These are phyloP conservation scores for Mycena crocata DNA, from an alignment of 768 basidiomycete genomes.

Conservation along the genomic window DNA sequence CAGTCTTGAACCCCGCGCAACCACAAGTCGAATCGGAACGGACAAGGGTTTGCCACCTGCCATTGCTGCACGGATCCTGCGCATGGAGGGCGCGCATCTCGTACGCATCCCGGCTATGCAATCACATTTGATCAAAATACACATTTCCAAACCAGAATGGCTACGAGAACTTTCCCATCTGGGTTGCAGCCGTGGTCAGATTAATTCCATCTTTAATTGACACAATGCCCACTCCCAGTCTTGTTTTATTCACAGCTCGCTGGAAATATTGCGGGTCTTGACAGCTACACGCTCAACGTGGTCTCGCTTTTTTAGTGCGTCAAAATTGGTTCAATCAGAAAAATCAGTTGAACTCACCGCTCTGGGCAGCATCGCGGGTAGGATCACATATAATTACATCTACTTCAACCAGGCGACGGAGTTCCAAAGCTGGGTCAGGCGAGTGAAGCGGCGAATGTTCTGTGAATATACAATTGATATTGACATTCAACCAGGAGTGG, in stretches of 20 bases:
- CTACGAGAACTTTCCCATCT: slow-evolving; percentile 32
- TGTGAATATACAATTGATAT: not conserved
- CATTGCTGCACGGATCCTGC: slow-evolving; percentile 28
- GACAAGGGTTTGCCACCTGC: slow-evolving; percentile 17
- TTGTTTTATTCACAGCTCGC: slow-evolving; percentile 14
- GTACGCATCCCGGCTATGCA: slow-evolving; percentile 4
- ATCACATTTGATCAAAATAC: not conserved
- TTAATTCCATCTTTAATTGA: not conserved
- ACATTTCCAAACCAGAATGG: slow-evolving; percentile 23
- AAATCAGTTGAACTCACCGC: not conserved
- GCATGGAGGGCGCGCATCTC: slow-evolving; percentile 33
- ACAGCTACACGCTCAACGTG: slow-evolving; percentile 27
- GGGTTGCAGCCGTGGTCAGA: slow-evolving; percentile 31
- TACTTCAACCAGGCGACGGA: slow-evolving; percentile 29
- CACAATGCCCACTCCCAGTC: not conserved
- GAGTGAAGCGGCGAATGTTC: not conserved
- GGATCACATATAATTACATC: slow-evolving; percentile 25
- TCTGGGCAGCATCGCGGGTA: slow-evolving; percentile 10
- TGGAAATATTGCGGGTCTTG: slow-evolving; percentile 26
- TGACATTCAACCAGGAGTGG: slow-evolving; percentile 8
- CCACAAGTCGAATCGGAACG: not conserved
- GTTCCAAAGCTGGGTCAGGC: slow-evolving; percentile 20
- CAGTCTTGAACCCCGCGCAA: slow-evolving; percentile 26
- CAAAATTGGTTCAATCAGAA: not conserved
- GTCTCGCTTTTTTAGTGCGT: slow-evolving; percentile 28